Evolutionary conservation across 139 green algal genomes (phyloP).

Genomic region (Picochlorum costavermella): DNA sequence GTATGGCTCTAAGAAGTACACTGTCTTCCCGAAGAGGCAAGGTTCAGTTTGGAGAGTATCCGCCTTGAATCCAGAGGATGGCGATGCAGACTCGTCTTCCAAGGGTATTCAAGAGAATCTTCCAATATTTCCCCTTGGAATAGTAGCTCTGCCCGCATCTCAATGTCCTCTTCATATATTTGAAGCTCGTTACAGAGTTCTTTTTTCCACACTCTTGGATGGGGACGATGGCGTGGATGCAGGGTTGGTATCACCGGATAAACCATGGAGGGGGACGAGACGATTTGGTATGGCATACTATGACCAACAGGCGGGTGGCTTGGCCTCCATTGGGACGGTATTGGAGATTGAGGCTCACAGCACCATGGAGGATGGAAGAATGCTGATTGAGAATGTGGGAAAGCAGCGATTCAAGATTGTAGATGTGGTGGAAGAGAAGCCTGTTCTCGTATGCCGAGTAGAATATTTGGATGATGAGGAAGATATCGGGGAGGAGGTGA

Average conservation of each 20-base stretch:
- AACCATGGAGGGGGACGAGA: constrained; percentile 28
- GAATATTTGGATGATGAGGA: constrained; percentile 32
- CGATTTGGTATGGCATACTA: constrained; percentile 38
- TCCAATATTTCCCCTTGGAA: constrained; percentile 44
- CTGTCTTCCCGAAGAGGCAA: too few species aligned
- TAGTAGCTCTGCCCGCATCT: constrained; percentile 37
- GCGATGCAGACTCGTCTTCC: too few species aligned
- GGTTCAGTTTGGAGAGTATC: too few species aligned
- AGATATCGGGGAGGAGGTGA: not conserved
- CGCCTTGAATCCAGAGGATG: too few species aligned
- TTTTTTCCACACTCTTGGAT: constrained; percentile 40
- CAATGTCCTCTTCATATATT: constrained; percentile 47
- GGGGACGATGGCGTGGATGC: constrained; percentile 34
- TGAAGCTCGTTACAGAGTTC: constrained; percentile 40
- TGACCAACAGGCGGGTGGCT: constrained; percentile 13
- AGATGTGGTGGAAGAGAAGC: constrained; percentile 34
- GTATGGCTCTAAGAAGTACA: too few species aligned
- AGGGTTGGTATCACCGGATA: constrained; percentile 32
- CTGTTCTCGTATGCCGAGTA: constrained; percentile 42
- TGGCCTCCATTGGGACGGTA: constrained; percentile 31
- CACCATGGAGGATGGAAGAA: constrained; percentile 32
- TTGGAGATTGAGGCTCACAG: constrained; percentile 38
- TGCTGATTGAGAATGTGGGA: constrained; percentile 31
- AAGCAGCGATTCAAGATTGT: constrained; percentile 27
- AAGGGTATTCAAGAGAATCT: constrained; percentile 8